Percentiles rank a stretch among this genome's conserved stretches.
These are phyloP conservation scores for Ceratobasidium theobromae DNA, from an alignment of 1,284 basidiomycete genomes.

Conservation along the genomic window DNA sequence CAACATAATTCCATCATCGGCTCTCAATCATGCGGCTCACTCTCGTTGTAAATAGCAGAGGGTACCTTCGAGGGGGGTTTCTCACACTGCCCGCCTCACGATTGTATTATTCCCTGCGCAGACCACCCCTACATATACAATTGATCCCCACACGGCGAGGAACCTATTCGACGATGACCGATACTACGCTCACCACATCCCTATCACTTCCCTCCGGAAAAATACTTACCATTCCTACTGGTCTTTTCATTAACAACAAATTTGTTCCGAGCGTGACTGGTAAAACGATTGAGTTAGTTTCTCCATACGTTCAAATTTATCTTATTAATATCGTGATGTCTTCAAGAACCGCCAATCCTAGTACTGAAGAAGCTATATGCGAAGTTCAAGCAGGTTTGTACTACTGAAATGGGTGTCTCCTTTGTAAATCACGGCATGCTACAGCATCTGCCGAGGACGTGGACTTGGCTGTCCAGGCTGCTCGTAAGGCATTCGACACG, in stretches of 20 bases:
- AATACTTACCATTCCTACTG: slow-evolving; percentile 67
- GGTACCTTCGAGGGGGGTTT: too few species aligned
- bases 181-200: slow-evolving; percentile 12
- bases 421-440: not conserved
- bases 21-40: not conserved
- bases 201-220: slow-evolving; percentile 47
- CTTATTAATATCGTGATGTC: slow-evolving; percentile 19
- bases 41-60: too few species aligned
- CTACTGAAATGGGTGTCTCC: not conserved
- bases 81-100: too few species aligned
- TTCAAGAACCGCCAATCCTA: slow-evolving; percentile 65
- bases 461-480: slow-evolving; percentile 79
- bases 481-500: slow-evolving; percentile 80
- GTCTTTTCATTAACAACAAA: slow-evolving; percentile 89
- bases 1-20: not conserved
- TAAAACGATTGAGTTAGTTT: slow-evolving; percentile 43
- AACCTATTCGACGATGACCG: slow-evolving; percentile 4
- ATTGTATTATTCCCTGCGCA: too few species aligned
- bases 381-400: slow-evolving; percentile 64
- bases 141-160: not conserved
- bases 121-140: too few species aligned
- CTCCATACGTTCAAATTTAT: slow-evolving; percentile 42
- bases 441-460: slow-evolving; percentile 74
- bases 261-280: slow-evolving; percentile 55
- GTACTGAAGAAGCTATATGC: slow-evolving; percentile 70